A percentile compares a stretch with the other conserved stretches of the same genome.
Evolutionary conservation across 1,284 basidiomycete genomes (phyloP).

Genomic region (Moniliella sp.): DNA sequence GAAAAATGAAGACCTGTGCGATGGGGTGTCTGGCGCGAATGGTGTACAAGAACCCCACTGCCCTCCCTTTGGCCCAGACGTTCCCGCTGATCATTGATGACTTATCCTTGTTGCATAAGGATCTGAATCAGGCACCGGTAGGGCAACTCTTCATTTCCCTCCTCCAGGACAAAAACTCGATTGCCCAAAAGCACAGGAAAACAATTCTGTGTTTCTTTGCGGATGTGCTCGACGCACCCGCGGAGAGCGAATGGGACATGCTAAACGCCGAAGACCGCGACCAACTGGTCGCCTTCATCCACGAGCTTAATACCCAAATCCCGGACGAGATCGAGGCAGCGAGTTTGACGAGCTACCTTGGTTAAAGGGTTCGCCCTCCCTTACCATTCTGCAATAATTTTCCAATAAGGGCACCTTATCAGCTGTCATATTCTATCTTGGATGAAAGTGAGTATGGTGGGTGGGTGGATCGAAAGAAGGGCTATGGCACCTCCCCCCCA

Average conservation of each 20-base stretch:
- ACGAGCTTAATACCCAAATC: too few relatives aligned
- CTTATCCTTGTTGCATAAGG: slow-evolving; percentile 69
- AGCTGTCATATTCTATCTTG: too few relatives aligned
- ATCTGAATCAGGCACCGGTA: slow-evolving; percentile 46
- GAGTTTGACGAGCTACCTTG: too few relatives aligned
- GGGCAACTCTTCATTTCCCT: slow-evolving; percentile 75
- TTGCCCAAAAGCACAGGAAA: slow-evolving; percentile 54
- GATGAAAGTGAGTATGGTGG: too few relatives aligned
- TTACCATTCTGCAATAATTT: too few relatives aligned
- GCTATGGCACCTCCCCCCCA: too few relatives aligned
- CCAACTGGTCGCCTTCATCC: not conserved
- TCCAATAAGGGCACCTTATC: too few relatives aligned
- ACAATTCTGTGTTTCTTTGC: slow-evolving; percentile 60
- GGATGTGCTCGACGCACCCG: slow-evolving; percentile 62
- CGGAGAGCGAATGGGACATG: too few relatives aligned
- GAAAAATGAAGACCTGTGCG: slow-evolving; percentile 85
- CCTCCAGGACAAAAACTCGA: slow-evolving; percentile 51
- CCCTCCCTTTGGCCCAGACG: slow-evolving; percentile 65
- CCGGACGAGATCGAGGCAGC: too few relatives aligned
- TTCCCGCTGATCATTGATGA: slow-evolving; percentile 61
- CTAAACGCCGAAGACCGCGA: not conserved
- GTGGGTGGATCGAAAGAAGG: too few relatives aligned
- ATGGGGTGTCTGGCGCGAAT: slow-evolving; percentile 73
- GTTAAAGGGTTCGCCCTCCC: too few relatives aligned
- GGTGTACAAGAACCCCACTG: slow-evolving; percentile 57